Percentiles rank a stretch among this genome's conserved stretches.
Conservation (phyloP, 2,329 filamentous ascomycete genomes). For the Uncinocarpus reesii region DNA sequence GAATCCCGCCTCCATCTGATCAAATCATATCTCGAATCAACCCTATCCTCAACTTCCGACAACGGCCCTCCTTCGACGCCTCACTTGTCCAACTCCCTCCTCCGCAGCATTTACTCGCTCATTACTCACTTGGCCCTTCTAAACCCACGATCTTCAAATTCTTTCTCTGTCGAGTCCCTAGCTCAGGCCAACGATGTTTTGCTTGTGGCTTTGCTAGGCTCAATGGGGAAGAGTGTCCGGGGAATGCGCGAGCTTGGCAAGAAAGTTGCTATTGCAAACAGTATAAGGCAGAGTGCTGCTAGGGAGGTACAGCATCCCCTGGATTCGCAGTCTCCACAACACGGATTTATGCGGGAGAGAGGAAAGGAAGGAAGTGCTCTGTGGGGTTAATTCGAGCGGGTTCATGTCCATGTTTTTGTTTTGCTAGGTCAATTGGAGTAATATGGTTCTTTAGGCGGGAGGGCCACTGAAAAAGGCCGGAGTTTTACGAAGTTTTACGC, state of each 20-base stretch:
- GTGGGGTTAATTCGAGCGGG: not conserved
- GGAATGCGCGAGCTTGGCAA: slow-evolving; percentile 63
- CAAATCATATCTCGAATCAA: slow-evolving; percentile 63
- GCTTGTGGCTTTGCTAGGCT: slow-evolving; percentile 64
- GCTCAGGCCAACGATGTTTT: slow-evolving; percentile 77
- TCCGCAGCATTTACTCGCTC: slow-evolving; percentile 80
- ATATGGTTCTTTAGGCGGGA: no score
- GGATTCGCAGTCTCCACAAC: slow-evolving; percentile 24
- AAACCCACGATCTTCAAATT: slow-evolving; percentile 55
- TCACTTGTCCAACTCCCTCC: slow-evolving; percentile 53
- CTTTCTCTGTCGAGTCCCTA: slow-evolving; percentile 60
- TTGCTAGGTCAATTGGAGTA: no score
- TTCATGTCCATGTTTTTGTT: no score
- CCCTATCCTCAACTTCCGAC: slow-evolving; percentile 52
- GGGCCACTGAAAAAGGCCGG: no score
- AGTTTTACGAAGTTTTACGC: no score
- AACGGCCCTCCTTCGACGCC: slow-evolving; percentile 25
- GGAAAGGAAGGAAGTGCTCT: slow-evolving; percentile 1
- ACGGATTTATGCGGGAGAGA: slow-evolving; percentile 11
- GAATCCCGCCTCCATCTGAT: slow-evolving; percentile 64
- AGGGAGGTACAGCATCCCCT: slow-evolving; percentile 21
- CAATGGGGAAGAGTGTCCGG: slow-evolving; percentile 61
- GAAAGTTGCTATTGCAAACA: slow-evolving; percentile 57
- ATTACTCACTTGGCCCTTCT: slow-evolving; percentile 74
- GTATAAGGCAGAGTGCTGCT: slow-evolving; percentile 19